Evolutionary conservation across 2,329 filamentous ascomycete genomes (phyloP).

Genomic region (Botrytis byssoidea): DNA sequence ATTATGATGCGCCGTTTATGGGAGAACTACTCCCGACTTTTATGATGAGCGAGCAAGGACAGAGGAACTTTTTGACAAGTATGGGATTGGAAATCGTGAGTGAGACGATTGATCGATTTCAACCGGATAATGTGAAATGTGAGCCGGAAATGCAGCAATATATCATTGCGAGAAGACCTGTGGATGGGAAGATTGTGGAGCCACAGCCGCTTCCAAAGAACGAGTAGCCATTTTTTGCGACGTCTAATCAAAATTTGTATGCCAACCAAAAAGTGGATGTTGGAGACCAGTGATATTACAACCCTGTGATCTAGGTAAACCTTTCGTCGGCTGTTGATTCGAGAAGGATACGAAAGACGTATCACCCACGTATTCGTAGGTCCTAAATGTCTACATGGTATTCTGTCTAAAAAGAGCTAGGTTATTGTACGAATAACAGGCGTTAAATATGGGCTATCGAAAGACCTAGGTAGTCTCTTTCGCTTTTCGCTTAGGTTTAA

Average conservation of each 20-base stretch:
- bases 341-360: too few species aligned
- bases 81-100: conserved; percentile 34
- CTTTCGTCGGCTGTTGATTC: neutral
- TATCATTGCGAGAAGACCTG: conserved; percentile 22
- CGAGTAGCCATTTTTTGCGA: neutral
- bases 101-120: conserved; percentile 29
- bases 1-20: conserved; percentile 32
- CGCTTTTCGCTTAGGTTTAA: too few species aligned
- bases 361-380: too few species aligned
- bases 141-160: conserved; percentile 23
- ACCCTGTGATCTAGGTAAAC: neutral
- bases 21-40: conserved; percentile 30
- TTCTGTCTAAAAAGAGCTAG: too few species aligned
- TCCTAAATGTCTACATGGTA: too few species aligned
- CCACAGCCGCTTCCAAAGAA: conserved; percentile 21
- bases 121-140: conserved; percentile 30
- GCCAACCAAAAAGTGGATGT: too few species aligned
- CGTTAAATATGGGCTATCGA: too few species aligned
- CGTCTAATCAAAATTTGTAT: neutral
- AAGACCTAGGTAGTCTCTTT: too few species aligned
- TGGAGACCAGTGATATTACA: neutral
- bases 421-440: too few species aligned
- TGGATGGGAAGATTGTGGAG: neutral
- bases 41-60: conserved; percentile 31
- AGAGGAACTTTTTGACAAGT: conserved; percentile 28